Base-by-base conservation (phyloP, 176 grass and related monocot species). In the Aechmea fasciata region DNA sequence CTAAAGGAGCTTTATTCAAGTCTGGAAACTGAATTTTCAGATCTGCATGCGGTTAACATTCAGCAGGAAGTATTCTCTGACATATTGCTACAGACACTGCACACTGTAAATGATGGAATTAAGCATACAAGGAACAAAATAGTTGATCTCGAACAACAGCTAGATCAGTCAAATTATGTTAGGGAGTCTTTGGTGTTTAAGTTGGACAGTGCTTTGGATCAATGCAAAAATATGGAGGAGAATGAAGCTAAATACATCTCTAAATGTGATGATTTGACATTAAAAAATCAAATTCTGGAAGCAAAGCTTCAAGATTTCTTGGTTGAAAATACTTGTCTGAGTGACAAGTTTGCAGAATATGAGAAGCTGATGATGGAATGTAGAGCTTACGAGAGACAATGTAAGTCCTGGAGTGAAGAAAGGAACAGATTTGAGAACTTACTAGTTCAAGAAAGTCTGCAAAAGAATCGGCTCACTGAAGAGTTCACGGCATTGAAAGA, bases 61-160 rank as follows among this genome's bases (percentile, higher is more conserved):
- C 77, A 99, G 75, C 78, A 78, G 75, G 73, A 87, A 70, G 72
- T 93, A 75, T 99, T 93, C 59, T 99, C 89, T 4, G 87, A 90
- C 48, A 64, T 88, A 72, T 79, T 99, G 83, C 70, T 78, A 2
- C 82, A 78, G 53, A 76, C 87, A 75, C 71, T 93, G 66, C 69
- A 77, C 70, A 66, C 66, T 78, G 79, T 80, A 82, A 69, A 90
- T 75, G 84, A 85, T 79, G 88, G 64, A 50, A 73, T 81, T 53
- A 79, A 67, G 19, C 11, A 26, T 66, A 85, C 83, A 77, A 91
- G 83, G 72, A 80, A 57, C 75, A 81, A 72, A 68, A 73, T 85
- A 51, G 19, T 75, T 54, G 79, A 88, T 51, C 76, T 99, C 71
- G 84, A 85, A 80, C 78, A 75, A 71, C 69, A 90, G 67, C 87